Evolutionary conservation across 2,329 filamentous ascomycete species (phyloP).

Genomic region (Stagonosporopsis tanaceti): DNA sequence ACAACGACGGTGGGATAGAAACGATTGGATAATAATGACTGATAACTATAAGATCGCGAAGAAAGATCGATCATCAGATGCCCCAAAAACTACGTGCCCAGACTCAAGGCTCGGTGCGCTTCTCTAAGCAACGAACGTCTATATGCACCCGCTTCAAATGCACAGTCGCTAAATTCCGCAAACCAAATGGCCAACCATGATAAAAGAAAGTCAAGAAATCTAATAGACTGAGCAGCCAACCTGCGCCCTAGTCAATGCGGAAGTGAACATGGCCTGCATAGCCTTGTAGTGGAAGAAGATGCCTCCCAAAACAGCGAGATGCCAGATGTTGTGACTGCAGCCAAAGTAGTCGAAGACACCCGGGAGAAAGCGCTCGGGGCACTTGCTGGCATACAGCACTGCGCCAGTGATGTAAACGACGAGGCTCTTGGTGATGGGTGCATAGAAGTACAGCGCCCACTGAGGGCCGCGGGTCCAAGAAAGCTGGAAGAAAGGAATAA

Average conservation of each 20-base stretch:
- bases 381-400: constrained; percentile 85
- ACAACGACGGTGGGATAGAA: background rate
- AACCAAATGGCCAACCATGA: background rate
- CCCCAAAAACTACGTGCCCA: background rate
- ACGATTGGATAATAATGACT: background rate
- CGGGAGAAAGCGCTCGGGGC: constrained; percentile 91
- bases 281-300: constrained; percentile 97
- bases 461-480: constrained; percentile 76
- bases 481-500: constrained; percentile 87
- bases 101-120: background rate
- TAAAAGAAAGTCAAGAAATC: constrained; percentile 3
- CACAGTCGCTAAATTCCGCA: constrained; percentile 19
- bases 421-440: constrained; percentile 83
- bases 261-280: constrained; percentile 92
- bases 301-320: constrained; percentile 89
- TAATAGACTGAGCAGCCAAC: constrained; percentile 46
- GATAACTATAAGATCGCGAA: background rate
- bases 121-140: constrained; percentile 13
- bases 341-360: constrained; percentile 95
- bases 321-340: constrained; percentile 97
- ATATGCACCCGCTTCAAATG: constrained; percentile 21
- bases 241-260: constrained; percentile 52
- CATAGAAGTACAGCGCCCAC: constrained; percentile 90
- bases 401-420: constrained; percentile 87
- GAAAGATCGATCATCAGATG: background rate